These are phyloP conservation scores for Hirschioporus abietinus DNA, from an alignment of 768 basidiomycete genomes.

Conservation along the genomic window DNA sequence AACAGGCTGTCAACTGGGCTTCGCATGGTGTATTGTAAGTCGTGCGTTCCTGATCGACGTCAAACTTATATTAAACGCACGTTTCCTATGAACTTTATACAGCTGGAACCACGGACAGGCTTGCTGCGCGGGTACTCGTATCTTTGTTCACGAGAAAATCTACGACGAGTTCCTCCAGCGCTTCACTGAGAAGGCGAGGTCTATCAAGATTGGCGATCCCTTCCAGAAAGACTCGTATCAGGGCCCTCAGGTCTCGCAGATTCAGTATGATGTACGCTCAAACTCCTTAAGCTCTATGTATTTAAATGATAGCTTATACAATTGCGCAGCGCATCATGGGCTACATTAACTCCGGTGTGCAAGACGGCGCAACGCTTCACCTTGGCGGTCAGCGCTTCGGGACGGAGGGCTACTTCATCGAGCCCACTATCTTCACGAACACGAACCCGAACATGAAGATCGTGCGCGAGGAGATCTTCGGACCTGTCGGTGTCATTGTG, in stretches of 20 bases:
- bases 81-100: constrained; percentile 9
- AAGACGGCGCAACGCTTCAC: constrained; percentile 63
- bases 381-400: constrained; percentile 59
- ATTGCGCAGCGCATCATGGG: constrained; percentile 57
- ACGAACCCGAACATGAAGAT: constrained; percentile 68
- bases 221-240: constrained; percentile 56
- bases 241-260: constrained; percentile 75
- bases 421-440: constrained; percentile 73
- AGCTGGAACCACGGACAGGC: constrained; percentile 74
- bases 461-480: constrained; percentile 73
- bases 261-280: constrained; percentile 60
- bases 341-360: constrained; percentile 73
- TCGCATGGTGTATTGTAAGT: constrained; percentile 69
- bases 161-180: constrained; percentile 70
- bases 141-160: constrained; percentile 73
- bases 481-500: constrained; percentile 71
- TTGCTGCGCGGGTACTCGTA: constrained; percentile 77
- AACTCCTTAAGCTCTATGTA: background rate
- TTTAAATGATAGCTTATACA: constrained; percentile 10
- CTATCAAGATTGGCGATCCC: constrained; percentile 66
- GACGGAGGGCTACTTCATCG: constrained; percentile 61
- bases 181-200: constrained; percentile 50
- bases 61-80: constrained; percentile 4
- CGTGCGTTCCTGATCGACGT: background rate
- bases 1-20: constrained; percentile 70